A percentile compares a stretch with the other conserved stretches of the same genome.
Evolutionary conservation across 345 rosid species (phyloP).

Genomic region (Hevea brasiliensis): DNA sequence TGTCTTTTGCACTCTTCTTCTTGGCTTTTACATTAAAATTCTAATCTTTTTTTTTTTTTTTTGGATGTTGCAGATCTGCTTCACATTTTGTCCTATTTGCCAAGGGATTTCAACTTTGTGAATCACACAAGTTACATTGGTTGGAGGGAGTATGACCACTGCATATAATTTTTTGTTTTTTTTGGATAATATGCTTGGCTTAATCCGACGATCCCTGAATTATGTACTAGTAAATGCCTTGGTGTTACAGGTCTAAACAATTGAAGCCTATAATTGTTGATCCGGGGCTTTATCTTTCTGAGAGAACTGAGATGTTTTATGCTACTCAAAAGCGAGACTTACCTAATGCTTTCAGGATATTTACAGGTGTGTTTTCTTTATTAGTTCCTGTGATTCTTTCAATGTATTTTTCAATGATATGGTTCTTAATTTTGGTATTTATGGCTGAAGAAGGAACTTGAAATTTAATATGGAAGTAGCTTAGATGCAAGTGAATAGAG

Average conservation of each 20-base stretch:
- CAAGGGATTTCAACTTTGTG: constrained; percentile 75
- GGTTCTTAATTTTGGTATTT: neutral
- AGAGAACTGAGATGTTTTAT: constrained; percentile 69
- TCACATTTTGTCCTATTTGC: constrained; percentile 82
- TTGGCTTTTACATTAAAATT: neutral
- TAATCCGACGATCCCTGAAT: neutral
- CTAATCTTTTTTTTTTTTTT: constrained; percentile 2
- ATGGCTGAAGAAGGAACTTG: neutral
- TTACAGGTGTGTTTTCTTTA: constrained; percentile 56
- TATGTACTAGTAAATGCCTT: constrained; percentile 4
- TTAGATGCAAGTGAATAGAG: neutral
- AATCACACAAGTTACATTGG: constrained; percentile 87
- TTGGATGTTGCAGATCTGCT: constrained; percentile 76
- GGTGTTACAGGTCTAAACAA: constrained; percentile 59
- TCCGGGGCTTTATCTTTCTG: constrained; percentile 85
- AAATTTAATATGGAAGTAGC: neutral
- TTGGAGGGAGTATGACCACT: constrained; percentile 80
- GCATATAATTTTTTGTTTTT: constrained; percentile 2
- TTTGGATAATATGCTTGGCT: constrained; percentile 1
- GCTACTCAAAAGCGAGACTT: constrained; percentile 75
- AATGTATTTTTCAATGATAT: neutral
- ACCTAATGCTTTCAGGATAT: constrained; percentile 75
- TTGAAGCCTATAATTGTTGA: constrained; percentile 90
- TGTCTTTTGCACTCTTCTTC: neutral
- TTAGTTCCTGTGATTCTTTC: neutral